Base-by-base conservation (phyloP, 2,329 filamentous ascomycete genomes). In the Pseudohalonectria lignicola region DNA sequence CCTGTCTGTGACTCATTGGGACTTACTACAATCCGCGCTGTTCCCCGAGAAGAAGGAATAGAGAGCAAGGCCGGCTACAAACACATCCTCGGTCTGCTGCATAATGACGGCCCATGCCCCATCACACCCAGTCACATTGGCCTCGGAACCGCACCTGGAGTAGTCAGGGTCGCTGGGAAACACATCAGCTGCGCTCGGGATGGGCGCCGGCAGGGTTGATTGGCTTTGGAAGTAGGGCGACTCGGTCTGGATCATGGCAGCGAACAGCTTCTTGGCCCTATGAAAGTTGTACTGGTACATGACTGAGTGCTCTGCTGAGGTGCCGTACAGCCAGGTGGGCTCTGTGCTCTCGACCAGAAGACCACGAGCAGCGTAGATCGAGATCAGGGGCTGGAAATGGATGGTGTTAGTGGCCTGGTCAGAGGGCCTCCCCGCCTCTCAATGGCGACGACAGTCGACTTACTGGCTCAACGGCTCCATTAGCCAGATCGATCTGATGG, bases 221-320 rank as follows among this genome's bases (percentile, higher is more conserved):
- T 26, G 79, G 43, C 56, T 53, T 50, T 67, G 62, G 50, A 58
- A 65, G 59, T 67, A 69, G 10, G 66, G 65, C 12, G 41, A 17
- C 31, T 47, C 42, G 2, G 41, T 60, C 46, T 69, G 66, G 40
- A 69, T 66, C 44, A 63, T 54, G 30, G 61, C 61, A 47, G 63
- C 59, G 51, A 61, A 67, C 49, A 67, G 52, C 49, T 67, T 63
- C 48, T 62, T 57, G 5, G 65, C 61, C 28, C 57, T 55, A 31
- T 53, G 51, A 50, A 69, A 53, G 43, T 68, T 62, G 53, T 69
- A 69, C 48, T 70, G 64, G 47, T 62, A 64, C 33, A 70, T 53
- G 29, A 61, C 56, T 11, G 54, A 60, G 53, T 70, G 66, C 50
- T 70, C 66, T 9, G 61, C 60, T 2, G 60, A 57, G 17, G 64